phyloP scores from a whole-genome alignment of 495 filamentous ascomycete genomes.

The Podospora tetraspora region DNA sequence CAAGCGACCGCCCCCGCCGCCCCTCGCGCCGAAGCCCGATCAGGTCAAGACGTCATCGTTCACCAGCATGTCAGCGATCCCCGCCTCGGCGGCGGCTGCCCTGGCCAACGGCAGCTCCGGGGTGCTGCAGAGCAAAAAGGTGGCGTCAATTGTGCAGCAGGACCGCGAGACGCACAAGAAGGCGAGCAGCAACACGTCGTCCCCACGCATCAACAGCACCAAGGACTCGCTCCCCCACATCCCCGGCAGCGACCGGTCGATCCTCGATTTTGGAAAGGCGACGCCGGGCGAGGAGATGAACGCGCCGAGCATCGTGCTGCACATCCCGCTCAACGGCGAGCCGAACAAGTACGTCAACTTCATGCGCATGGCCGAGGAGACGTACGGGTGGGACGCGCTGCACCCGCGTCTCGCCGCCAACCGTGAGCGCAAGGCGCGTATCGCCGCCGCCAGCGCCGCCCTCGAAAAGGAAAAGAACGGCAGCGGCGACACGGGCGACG shows the following conservation, averaged over 20 bases:
- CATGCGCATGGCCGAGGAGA: conserved; percentile 84
- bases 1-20: conserved; percentile 31
- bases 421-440: conserved; percentile 69
- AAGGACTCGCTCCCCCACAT: conserved; percentile 39
- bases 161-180: conserved; percentile 38
- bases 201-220: conserved; percentile 34
- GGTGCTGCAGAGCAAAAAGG: conserved; percentile 29
- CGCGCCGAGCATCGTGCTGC: conserved; percentile 77
- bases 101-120: conserved; percentile 7
- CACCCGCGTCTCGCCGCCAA: conserved; percentile 87
- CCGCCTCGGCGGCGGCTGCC: conserved; percentile 16
- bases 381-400: conserved; percentile 88
- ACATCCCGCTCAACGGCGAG: conserved; percentile 72
- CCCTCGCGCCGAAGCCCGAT: conserved; percentile 21
- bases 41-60: conserved; percentile 35
- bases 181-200: conserved; percentile 36
- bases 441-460: conserved; percentile 77
- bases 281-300: conserved; percentile 44
- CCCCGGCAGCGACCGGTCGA: conserved; percentile 41
- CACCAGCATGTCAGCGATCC: conserved; percentile 32
- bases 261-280: conserved; percentile 47
- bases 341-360: conserved; percentile 92
- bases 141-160: conserved; percentile 31
- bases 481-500: conserved; percentile 67
- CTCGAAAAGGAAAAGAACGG: conserved; percentile 71